phyloP scores from a whole-genome alignment of 2,329 filamentous ascomycete genomes.

The Graphilbum sp. region DNA sequence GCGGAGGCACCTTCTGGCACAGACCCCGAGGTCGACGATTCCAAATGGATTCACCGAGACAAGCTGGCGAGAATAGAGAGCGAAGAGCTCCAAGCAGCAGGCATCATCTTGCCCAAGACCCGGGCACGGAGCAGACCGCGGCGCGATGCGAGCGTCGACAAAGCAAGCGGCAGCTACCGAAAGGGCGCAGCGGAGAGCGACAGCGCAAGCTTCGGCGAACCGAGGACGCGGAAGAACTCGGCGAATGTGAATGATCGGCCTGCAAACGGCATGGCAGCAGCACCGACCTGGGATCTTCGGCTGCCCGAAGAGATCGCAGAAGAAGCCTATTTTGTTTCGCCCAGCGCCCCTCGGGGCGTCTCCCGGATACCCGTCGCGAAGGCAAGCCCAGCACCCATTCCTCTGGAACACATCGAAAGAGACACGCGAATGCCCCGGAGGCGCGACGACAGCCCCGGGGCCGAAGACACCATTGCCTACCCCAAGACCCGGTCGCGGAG shows the following conservation, averaged over 20 bases:
- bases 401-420: slow-evolving; percentile 55
- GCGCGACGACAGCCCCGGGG: slow-evolving; percentile 32
- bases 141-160: slow-evolving; percentile 12
- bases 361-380: slow-evolving; percentile 83
- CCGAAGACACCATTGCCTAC: slow-evolving; percentile 41
- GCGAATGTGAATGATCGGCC: slow-evolving; percentile 19
- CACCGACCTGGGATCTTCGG: slow-evolving; percentile 53
- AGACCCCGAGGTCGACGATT: slow-evolving; percentile 33
- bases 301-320: slow-evolving; percentile 62
- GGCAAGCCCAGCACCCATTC: slow-evolving; percentile 60
- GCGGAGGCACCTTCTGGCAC: background rate
- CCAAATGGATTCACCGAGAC: slow-evolving; percentile 75
- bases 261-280: slow-evolving; percentile 21
- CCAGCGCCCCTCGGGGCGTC: slow-evolving; percentile 38
- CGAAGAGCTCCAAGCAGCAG: slow-evolving; percentile 63
- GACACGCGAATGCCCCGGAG: slow-evolving; percentile 51
- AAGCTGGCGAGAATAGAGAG: slow-evolving; percentile 71
- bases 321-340: slow-evolving; percentile 37
- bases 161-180: slow-evolving; percentile 15
- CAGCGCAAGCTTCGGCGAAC: slow-evolving; percentile 9
- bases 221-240: slow-evolving; percentile 31
- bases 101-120: slow-evolving; percentile 43
- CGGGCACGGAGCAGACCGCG: slow-evolving; percentile 26
- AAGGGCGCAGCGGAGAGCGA: slow-evolving; percentile 17
- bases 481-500: slow-evolving; percentile 53